These are phyloP conservation scores for Candida montana DNA, from an alignment of 805 yeast genomes.

Conservation along the genomic window DNA sequence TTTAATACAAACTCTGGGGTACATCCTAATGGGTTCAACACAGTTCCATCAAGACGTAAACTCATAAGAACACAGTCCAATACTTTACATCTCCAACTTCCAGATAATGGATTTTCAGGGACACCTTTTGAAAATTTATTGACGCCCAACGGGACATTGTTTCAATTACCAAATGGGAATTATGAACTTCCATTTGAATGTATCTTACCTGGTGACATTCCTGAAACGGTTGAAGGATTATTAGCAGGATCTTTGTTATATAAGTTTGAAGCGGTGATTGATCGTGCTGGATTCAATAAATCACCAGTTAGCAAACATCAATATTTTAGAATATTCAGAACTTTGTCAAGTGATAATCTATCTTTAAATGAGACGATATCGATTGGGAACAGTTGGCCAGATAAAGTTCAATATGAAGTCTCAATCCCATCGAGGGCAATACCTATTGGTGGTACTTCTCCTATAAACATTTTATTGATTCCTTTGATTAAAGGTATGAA, in stretches of 20 bases:
- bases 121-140: constrained; percentile 28
- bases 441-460: constrained; percentile 74
- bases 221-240: constrained; percentile 86
- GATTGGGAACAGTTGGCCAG: constrained; percentile 88
- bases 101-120: constrained; percentile 26
- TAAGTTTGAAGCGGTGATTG: constrained; percentile 69
- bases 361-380: constrained; percentile 76
- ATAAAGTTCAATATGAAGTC: constrained; percentile 80
- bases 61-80: constrained; percentile 19
- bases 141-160: constrained; percentile 24
- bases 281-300: constrained; percentile 53
- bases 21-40: no score
- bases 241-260: constrained; percentile 73
- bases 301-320: constrained; percentile 41
- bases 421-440: constrained; percentile 82
- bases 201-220: constrained; percentile 68
- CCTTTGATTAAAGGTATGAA: constrained; percentile 77
- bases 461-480: constrained; percentile 62
- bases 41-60: constrained; percentile 9
- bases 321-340: constrained; percentile 74
- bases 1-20: no score
- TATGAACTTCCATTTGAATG: constrained; percentile 84
- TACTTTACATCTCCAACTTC: constrained; percentile 22
- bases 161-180: constrained; percentile 58
- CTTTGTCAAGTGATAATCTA: constrained; percentile 73